Base-by-base conservation (phyloP, 192 early-diverging fungal genomes). In the Dispira parvispora region DNA sequence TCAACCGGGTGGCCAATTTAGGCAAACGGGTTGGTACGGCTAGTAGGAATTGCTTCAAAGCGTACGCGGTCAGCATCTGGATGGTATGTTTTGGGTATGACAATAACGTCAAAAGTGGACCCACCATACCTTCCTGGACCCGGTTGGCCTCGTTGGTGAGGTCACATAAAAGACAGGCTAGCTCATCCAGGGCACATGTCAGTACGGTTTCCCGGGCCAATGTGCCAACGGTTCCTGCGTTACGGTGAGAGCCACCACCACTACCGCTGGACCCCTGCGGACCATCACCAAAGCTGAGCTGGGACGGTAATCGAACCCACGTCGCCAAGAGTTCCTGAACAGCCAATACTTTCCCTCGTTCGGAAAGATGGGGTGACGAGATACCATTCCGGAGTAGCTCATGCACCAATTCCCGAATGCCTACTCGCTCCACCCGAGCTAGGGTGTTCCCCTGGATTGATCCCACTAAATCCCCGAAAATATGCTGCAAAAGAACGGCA, bases 301-400 rank as follows among this genome's bases (percentile, higher is more conserved):
- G 53, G 26, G 47, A 46, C 12, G 58, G 58, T 14, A 64, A 66
- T 62, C 81, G 84, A 46, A 84, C 64, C 82, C 83, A 86, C 6
- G 74, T 70, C 13, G 65, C 75, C 1, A 76, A 68, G 8, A 93
- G 64, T 42, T 84, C 78, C 46, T 76, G 72, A 26, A 89, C 73
- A 14, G 85, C 87, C 25, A 65, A 68, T 28, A 84, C 68, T 67
- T 90, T 85, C 25, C 84, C 88, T n/a, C 83, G 74, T 65, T 91
- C 91, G 55, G 82, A 86, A 50, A 98, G 67, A 38, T 89, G 67
- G 61, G 80, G 69, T 18, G 79, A 81, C 14, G 88, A 88, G 45
- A 95, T 77, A 5, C 84, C 82, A 64, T 89, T 82, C 47, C 88
- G 73, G 1, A 90, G 74, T 12, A 92, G 67, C 44, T 80, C 83